Conservation (phyloP, 2,329 filamentous ascomycete species). For the Fonsecaea nubica region DNA sequence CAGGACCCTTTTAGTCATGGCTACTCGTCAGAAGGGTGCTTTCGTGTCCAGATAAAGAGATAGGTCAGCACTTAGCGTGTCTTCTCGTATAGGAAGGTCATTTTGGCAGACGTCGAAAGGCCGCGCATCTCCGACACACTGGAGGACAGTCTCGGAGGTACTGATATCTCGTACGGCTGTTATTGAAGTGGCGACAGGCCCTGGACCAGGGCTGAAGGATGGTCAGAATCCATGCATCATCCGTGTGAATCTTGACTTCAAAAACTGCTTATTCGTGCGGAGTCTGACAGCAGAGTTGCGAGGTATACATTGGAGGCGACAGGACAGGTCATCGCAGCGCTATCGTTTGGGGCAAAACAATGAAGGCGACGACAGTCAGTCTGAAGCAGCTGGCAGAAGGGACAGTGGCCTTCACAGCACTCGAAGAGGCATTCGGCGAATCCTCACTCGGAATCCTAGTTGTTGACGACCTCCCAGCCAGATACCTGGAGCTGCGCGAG, state of each 20-base stretch:
- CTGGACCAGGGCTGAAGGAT: background rate
- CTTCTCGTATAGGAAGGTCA: slow-evolving; percentile 19
- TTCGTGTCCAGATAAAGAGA: background rate
- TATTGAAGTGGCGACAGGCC: background rate
- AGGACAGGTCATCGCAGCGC: background rate
- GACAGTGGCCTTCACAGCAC: slow-evolving; percentile 50
- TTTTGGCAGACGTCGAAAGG: background rate
- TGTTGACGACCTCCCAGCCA: slow-evolving; percentile 79
- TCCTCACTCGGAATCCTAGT: slow-evolving; percentile 89
- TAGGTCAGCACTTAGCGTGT: slow-evolving; percentile 9
- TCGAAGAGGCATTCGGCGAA: slow-evolving; percentile 78
- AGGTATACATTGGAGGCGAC: background rate
- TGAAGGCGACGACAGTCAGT: slow-evolving; percentile 31
- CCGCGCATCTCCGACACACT: slow-evolving; percentile 12
- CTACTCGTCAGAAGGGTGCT: background rate
- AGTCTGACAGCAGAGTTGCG: background rate
- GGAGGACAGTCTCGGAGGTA: background rate
- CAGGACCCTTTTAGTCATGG: background rate
- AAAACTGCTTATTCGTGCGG: background rate
- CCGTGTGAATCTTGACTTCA: background rate
- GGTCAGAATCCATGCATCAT: background rate
- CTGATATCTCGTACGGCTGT: background rate
- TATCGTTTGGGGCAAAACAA: background rate
- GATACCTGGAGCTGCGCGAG: slow-evolving; percentile 74
- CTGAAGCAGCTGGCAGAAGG: slow-evolving; percentile 28